Conservation (phyloP, 352 stramenopile species). For the Globisporangium canariense region DNA sequence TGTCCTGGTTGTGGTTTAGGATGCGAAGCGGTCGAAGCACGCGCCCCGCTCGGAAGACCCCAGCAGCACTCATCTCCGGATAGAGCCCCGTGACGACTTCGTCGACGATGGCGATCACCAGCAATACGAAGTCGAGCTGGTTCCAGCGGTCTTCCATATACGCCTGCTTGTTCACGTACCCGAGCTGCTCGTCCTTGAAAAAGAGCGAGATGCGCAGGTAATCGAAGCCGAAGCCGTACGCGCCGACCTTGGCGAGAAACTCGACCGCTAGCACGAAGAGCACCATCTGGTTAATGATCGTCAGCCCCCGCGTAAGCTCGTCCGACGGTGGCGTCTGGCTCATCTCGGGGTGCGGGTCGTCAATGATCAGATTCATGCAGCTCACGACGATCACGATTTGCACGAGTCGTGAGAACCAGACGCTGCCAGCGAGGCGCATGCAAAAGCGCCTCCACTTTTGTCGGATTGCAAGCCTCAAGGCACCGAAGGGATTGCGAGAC, state of each 20-base stretch:
- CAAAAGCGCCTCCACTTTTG: slow-evolving; percentile 21
- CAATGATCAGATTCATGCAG: slow-evolving; percentile 65
- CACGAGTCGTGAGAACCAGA: slow-evolving; percentile 52
- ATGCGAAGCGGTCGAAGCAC: slow-evolving; percentile 68
- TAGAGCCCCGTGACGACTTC: slow-evolving; percentile 49
- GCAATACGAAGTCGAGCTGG: slow-evolving; percentile 59
- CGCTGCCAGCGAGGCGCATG: slow-evolving; percentile 24
- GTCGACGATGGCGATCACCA: slow-evolving; percentile 55
- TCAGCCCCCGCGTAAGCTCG: slow-evolving; percentile 30
- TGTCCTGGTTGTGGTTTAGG: slow-evolving; percentile 73
- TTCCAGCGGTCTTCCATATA: slow-evolving; percentile 83
- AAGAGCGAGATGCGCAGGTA: slow-evolving; percentile 62
- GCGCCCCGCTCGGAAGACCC: slow-evolving; percentile 65
- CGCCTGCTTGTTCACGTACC: slow-evolving; percentile 56
- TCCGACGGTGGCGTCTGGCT: slow-evolving; percentile 36
- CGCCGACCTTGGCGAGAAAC: slow-evolving; percentile 57
- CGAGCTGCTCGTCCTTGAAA: slow-evolving; percentile 57
- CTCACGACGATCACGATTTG: slow-evolving; percentile 73
- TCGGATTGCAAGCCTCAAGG: background rate
- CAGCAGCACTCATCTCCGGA: slow-evolving; percentile 35
- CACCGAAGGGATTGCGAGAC: background rate
- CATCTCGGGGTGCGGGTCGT: slow-evolving; percentile 69
- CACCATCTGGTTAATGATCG: slow-evolving; percentile 38
- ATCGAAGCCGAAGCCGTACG: slow-evolving; percentile 52
- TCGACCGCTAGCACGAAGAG: slow-evolving; percentile 55